These are phyloP conservation scores for Aureobasidium sp. DNA, from an alignment of 2,329 filamentous ascomycete species.

Conservation along the genomic window DNA sequence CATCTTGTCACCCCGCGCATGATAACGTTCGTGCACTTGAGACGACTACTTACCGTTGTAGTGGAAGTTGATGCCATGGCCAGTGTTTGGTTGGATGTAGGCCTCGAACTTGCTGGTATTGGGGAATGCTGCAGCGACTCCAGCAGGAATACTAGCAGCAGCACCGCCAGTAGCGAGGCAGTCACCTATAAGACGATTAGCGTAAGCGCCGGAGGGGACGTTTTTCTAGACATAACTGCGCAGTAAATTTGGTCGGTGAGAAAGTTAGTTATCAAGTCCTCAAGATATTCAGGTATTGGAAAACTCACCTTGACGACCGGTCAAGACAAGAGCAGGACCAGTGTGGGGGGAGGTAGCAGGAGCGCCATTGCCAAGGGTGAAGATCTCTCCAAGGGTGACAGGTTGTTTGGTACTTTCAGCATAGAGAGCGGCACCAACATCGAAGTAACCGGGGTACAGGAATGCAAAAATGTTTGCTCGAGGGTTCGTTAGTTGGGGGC, in stretches of 20 bases:
- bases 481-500: not conserved
- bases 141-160: constrained; percentile 16
- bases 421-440: constrained; percentile 21
- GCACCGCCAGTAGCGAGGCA: constrained; percentile 18
- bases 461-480: constrained; percentile 26
- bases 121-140: constrained; percentile 17
- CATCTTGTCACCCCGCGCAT: not conserved
- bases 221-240: no score
- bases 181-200: constrained; percentile 3
- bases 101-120: constrained; percentile 15
- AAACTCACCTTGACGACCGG: constrained; percentile 17
- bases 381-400: constrained; percentile 26
- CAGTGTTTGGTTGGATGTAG: constrained; percentile 23
- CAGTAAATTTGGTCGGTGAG: no score
- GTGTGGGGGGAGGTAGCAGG: constrained; percentile 19
- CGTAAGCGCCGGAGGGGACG: no score
- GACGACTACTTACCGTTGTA: constrained; percentile 17
- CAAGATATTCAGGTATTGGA: not conserved
- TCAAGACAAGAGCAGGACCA: constrained; percentile 24
- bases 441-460: constrained; percentile 24
- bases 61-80: constrained; percentile 28
- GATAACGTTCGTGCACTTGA: not conserved
- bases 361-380: constrained; percentile 19
- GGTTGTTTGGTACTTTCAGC: constrained; percentile 25
- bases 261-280: not conserved